Percentiles rank a stretch among this genome's conserved stretches.
phyloP scores from a whole-genome alignment of 345 rosid genomes.

The Excoecaria agallocha region DNA sequence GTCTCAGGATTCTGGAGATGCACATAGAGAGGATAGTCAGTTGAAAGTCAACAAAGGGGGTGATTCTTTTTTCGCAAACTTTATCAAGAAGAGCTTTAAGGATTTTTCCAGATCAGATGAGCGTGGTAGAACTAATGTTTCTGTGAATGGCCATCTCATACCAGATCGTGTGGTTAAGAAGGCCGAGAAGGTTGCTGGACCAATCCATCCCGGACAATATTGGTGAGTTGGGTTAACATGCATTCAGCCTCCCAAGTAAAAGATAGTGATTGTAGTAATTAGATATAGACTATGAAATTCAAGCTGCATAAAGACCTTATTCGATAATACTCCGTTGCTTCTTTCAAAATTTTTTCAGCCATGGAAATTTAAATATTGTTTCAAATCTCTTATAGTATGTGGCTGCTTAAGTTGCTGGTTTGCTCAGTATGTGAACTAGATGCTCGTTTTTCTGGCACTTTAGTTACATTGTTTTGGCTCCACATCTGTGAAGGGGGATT shows the following conservation, averaged over 20 bases:
- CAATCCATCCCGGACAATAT: constrained; percentile 75
- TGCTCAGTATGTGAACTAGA: neutral
- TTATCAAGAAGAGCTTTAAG: constrained; percentile 74
- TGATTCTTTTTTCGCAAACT: constrained; percentile 57
- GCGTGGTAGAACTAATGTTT: constrained; percentile 46
- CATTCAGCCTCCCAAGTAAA: neutral
- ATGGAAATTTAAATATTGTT: constrained; percentile 3
- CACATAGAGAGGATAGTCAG: constrained; percentile 46
- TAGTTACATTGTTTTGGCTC: constrained; percentile 14
- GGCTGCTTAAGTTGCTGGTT: neutral
- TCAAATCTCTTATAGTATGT: neutral
- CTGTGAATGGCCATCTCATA: constrained; percentile 60
- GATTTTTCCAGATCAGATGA: constrained; percentile 68
- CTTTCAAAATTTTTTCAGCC: neutral
- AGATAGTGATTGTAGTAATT: neutral
- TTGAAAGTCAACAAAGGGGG: constrained; percentile 46
- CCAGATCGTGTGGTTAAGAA: constrained; percentile 61
- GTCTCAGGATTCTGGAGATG: constrained; percentile 71
- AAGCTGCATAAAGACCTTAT: neutral
- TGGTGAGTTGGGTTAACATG: constrained; percentile 43
- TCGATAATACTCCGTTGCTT: neutral
- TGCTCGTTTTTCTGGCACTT: constrained; percentile 1
- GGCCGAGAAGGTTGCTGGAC: constrained; percentile 84
- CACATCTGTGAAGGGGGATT: neutral
- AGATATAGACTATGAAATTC: neutral